Evolutionary conservation across 768 basidiomycete species (phyloP), one percentile per base, ranked within the genome.

Genomic region (Candolleomyces efflorescens): DNA sequence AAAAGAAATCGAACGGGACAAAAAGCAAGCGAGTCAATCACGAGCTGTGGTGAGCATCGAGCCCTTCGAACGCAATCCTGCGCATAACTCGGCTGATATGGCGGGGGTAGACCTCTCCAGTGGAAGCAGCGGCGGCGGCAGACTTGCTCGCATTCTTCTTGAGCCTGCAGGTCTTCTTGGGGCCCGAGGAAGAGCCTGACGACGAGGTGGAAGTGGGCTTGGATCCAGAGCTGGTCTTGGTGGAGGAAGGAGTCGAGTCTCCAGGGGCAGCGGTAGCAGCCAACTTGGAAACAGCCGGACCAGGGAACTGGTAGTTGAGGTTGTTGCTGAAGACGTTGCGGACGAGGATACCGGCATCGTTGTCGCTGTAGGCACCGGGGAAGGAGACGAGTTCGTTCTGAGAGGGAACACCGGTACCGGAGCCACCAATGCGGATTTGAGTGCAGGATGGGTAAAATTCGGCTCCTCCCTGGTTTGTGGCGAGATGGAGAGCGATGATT

Each of bases 391-490:
- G 82, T 50, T 86, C 81, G 59, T 65, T 70, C 3, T 69, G 22
- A 0, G 67, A 64, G 3, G 86, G 84, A 1, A 60, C 67, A 13
- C 81, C 85, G 1, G 76, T 78, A 46, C 78, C 78, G 52, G 72
- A 78, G 11, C 89, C 88, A 2, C 76, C 71, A 38, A 92, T 68
- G 39, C 67, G 71, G 60, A 88, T 66, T 69, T 85, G 80, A 2
- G 80, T 75, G 68, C 90, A 93, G 24, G 82, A 81, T 0, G 87
- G 85, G 68, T 93, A 93, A 71, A 91, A 92, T 71, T 93, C 90
- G 0, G 88, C 90, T 18, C 87, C 87, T 5, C 84, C 83, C 17
- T 65, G 10, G 2, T 64, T 61, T n/a, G 66, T 75, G 5, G 79
- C 89, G 47, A 85, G 77, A 64, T 92, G 90, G 13, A 92, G 81